A percentile compares a stretch with the other conserved stretches of the same genome.
phyloP scores from a whole-genome alignment of 2,329 filamentous ascomycete genomes.

The Paraconiothyrium brasiliense region DNA sequence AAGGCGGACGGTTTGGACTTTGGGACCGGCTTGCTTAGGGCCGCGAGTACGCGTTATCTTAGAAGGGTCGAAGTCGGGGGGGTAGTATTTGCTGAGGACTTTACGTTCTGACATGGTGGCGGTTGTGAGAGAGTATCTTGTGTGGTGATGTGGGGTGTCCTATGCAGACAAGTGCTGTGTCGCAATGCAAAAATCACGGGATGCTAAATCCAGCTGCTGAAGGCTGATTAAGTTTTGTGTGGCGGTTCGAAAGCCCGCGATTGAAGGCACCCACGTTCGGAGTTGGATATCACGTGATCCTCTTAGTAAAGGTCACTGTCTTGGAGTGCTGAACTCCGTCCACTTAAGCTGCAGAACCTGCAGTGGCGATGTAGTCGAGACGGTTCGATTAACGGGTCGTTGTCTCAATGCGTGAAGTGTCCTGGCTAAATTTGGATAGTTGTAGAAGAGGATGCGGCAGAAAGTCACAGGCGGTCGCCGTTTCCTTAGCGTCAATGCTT shows the following conservation, averaged over 20 bases:
- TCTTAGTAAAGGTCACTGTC: not conserved
- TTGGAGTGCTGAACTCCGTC: not conserved
- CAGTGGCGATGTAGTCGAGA: not conserved
- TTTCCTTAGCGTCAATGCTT: slow-evolving; percentile 3
- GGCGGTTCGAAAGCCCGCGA: not conserved
- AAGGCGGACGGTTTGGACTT: slow-evolving; percentile 84
- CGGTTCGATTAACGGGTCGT: not conserved
- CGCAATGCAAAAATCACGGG: too few relatives aligned
- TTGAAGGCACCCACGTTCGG: not conserved
- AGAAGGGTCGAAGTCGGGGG: slow-evolving; percentile 88
- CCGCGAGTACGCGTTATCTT: slow-evolving; percentile 75
- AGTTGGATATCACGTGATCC: not conserved
- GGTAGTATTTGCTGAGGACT: slow-evolving; percentile 73
- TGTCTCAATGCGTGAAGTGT: not conserved
- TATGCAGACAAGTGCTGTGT: not conserved
- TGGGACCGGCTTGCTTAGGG: slow-evolving; percentile 77
- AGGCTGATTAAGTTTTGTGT: not conserved
- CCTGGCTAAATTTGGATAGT: not conserved
- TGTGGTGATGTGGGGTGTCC: not conserved
- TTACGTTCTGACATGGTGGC: slow-evolving; percentile 84
- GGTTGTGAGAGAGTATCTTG: slow-evolving; percentile 8
- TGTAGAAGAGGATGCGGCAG: not conserved
- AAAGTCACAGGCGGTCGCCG: slow-evolving; percentile 1
- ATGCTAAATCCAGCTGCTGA: not conserved
- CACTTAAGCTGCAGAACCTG: not conserved